Percentiles rank a stretch among this genome's conserved stretches.
These are phyloP conservation scores for Scutellaria baicalensis DNA, from an alignment of 257 asterid genomes.

Conservation along the genomic window DNA sequence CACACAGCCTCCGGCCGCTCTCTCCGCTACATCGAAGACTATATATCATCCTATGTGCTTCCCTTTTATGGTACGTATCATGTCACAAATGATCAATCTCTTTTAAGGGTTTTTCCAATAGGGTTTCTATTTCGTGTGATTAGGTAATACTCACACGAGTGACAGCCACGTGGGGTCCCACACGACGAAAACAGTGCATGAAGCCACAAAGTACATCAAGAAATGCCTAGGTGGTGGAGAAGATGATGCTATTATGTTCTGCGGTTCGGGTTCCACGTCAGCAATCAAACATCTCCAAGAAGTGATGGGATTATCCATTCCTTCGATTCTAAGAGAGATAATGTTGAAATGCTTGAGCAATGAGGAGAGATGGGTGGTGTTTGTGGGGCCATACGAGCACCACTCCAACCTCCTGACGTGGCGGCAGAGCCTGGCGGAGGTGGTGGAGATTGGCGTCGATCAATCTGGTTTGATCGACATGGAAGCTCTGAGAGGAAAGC, in stretches of 20 bases:
- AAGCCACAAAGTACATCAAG: constrained; percentile 44
- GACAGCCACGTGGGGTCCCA: constrained; percentile 52
- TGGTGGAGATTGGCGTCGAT: constrained; percentile 61
- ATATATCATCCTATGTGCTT: constrained; percentile 33
- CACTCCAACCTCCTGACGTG: constrained; percentile 73
- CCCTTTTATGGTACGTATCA: constrained; percentile 51
- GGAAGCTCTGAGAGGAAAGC: constrained; percentile 33
- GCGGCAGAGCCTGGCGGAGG: constrained; percentile 74
- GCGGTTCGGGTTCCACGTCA: constrained; percentile 72
- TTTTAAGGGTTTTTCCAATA: too few species aligned
- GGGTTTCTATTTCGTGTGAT: background rate
- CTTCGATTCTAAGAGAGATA: constrained; percentile 43
- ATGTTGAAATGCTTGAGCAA: constrained; percentile 21
- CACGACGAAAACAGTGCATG: constrained; percentile 44
- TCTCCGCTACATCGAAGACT: constrained; percentile 49
- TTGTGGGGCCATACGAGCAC: constrained; percentile 74
- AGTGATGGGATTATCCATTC: constrained; percentile 53
- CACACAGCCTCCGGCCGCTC: constrained; percentile 77
- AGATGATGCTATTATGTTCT: constrained; percentile 40
- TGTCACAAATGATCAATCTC: too few species aligned
- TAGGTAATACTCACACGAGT: constrained; percentile 65
- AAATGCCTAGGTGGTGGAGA: constrained; percentile 57
- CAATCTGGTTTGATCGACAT: constrained; percentile 40
- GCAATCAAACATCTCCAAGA: constrained; percentile 68
- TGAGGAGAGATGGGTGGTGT: constrained; percentile 57